Base-by-base conservation (phyloP, 192 early-diverging fungal genomes). In the Podila horticola region DNA sequence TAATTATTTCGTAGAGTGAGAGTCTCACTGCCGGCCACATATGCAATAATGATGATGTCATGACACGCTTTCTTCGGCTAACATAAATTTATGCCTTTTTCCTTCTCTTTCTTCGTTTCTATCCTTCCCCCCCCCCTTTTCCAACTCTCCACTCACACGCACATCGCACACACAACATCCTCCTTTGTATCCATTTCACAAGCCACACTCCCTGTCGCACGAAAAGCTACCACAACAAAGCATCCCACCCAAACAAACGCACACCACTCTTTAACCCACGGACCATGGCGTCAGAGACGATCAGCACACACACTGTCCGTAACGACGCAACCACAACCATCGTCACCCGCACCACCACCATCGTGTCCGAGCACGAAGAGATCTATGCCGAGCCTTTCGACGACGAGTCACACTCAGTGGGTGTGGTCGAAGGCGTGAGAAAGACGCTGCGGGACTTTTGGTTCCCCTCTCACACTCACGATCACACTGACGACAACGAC, bases 291-390 rank as follows among this genome's bases (percentile, higher is more conserved):
- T 28, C 17, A 48, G 58, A 73, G 50, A 58, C 71, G 12, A 24
- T 81, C 55, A 81, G 77, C 36, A 81, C 77, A 52, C 77, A 73
- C 29, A 81, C 77, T 15, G 77, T 73, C 71, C 73, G 72, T 31
- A 60, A 72, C 71, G 77, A 60, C 52, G 67, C 71, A n/a, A 81
- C 77, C 29, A 81, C 76, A 5, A 79, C 76, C 38, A 79, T 79
- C 45, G 49, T 79, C 30, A 72, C 76, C 11, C 58, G 70, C 5
- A 79, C 76, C 10, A 79, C 76, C 9, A 79, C 77, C 24, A 81
- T 81, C 57, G 77, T 81, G 34, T 73, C 77, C 5, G 77, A 81
- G 57, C 71, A 81, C 61, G 59, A 57, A 31, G 77, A 73, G 28
- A 24, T 73, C 52, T 22, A 73, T 10, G 61, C 62, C n/a, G 71